Conservation (phyloP, 2,329 filamentous ascomycete genomes). For the Hymenoscyphus albidus region DNA sequence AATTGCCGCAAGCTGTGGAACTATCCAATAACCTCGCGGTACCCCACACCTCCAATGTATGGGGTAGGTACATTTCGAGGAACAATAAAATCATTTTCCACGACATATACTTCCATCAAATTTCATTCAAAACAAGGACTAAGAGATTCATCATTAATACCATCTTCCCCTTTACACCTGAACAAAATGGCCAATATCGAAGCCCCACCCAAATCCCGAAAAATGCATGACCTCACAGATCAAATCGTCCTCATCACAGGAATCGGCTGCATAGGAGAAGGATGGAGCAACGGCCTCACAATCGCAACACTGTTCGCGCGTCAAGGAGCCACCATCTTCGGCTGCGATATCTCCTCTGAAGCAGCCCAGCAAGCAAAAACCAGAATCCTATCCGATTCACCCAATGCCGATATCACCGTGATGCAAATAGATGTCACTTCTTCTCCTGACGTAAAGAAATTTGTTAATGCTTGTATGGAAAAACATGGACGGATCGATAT, state of each 20-base stretch:
- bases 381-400: slow-evolving; percentile 31
- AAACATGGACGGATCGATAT: slow-evolving; percentile 56
- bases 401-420: slow-evolving; percentile 23
- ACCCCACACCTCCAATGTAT: slow-evolving; percentile 7
- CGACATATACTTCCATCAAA: background rate
- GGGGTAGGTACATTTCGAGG: background rate
- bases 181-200: slow-evolving; percentile 18
- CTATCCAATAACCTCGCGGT: slow-evolving; percentile 11
- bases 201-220: slow-evolving; percentile 21
- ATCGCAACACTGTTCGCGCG: slow-evolving; percentile 45
- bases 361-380: slow-evolving; percentile 39
- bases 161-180: background rate
- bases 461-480: slow-evolving; percentile 49
- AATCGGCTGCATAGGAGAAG: slow-evolving; percentile 41
- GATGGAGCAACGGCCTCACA: slow-evolving; percentile 50
- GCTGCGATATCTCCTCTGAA: slow-evolving; percentile 45
- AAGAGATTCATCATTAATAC: background rate
- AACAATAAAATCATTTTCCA: background rate
- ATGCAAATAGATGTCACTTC: slow-evolving; percentile 50
- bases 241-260: slow-evolving; percentile 46
- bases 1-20: background rate
- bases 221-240: slow-evolving; percentile 40
- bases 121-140: background rate
- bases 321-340: slow-evolving; percentile 47
- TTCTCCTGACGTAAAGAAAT: slow-evolving; percentile 46